These are phyloP conservation scores for Fusarium zealandicum DNA, from an alignment of 2,329 filamentous ascomycete genomes.

Conservation along the genomic window DNA sequence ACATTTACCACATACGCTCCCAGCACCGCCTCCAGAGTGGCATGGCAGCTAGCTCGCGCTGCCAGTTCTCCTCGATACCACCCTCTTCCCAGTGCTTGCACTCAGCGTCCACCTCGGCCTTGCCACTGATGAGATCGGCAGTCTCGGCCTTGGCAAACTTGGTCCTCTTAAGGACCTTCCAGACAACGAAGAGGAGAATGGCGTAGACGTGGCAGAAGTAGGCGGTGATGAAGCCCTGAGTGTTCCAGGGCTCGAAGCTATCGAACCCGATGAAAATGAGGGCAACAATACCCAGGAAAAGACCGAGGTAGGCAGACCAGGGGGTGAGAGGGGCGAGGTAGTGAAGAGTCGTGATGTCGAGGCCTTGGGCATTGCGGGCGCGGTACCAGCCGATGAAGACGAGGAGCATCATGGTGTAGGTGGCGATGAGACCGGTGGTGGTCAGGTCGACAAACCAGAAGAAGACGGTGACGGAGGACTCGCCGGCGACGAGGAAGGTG, in stretches of 20 bases:
- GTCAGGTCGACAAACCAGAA: slow-evolving; percentile 63
- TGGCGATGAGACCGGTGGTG: slow-evolving; percentile 63
- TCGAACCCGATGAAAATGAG: slow-evolving; percentile 66
- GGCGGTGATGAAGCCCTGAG: slow-evolving; percentile 58
- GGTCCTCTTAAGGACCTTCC: slow-evolving; percentile 55
- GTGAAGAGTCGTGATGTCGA: slow-evolving; percentile 55
- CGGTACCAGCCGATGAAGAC: slow-evolving; percentile 55
- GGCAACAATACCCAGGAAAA: slow-evolving; percentile 55
- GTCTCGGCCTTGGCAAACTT: slow-evolving; percentile 45
- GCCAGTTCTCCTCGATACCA: slow-evolving; percentile 55
- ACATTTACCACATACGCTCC: slow-evolving; percentile 50
- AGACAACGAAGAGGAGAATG: slow-evolving; percentile 60
- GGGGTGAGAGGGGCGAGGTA: slow-evolving; percentile 60
- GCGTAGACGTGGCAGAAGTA: slow-evolving; percentile 64
- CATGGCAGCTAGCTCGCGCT: slow-evolving; percentile 47
- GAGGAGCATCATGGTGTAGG: slow-evolving; percentile 56
- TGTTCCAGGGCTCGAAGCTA: slow-evolving; percentile 59
- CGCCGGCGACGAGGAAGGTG: slow-evolving; percentile 58
- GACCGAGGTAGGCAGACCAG: slow-evolving; percentile 58
- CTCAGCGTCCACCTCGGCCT: slow-evolving; percentile 70
- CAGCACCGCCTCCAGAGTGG: slow-evolving; percentile 46
- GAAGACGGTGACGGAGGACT: slow-evolving; percentile 56
- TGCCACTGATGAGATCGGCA: slow-evolving; percentile 54
- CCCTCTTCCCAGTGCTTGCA: slow-evolving; percentile 54
- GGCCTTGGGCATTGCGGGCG: slow-evolving; percentile 57